Evolutionary conservation across 257 asterid genomes (phyloP).

Genomic region (Phtheirospermum japonicum): DNA sequence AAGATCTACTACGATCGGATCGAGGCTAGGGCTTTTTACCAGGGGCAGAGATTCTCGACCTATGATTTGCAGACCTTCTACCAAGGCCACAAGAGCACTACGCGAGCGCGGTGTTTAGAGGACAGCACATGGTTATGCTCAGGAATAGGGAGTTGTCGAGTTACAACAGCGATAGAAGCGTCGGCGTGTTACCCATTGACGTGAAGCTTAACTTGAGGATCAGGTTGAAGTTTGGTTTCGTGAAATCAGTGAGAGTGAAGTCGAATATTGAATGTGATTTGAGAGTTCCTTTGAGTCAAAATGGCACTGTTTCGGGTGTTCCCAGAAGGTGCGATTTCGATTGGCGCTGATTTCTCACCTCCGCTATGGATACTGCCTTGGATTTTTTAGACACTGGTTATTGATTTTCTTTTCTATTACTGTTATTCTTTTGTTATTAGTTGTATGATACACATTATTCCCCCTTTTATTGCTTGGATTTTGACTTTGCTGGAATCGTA

Average conservation of each 20-base stretch:
- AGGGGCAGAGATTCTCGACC: conserved; percentile 45
- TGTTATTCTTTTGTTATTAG: too few species aligned
- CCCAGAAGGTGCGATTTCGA: conserved; percentile 54
- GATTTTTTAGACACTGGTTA: too few species aligned
- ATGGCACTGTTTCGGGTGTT: conserved; percentile 41
- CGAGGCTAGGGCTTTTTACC: conserved; percentile 63
- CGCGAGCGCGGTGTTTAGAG: conserved; percentile 39
- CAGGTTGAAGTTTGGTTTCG: conserved; percentile 46
- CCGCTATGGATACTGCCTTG: too few species aligned
- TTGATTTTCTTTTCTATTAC: too few species aligned
- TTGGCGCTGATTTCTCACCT: conserved; percentile 57
- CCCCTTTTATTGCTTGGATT: too few species aligned
- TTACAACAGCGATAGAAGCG: conserved; percentile 32
- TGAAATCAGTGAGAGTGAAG: conserved; percentile 47
- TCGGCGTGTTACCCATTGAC: conserved; percentile 44
- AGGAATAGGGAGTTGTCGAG: conserved; percentile 34
- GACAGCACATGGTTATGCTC: conserved; percentile 33
- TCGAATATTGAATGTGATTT: conserved; percentile 71
- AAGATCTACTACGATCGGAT: conserved; percentile 76
- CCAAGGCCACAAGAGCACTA: conserved; percentile 61
- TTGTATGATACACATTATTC: too few species aligned
- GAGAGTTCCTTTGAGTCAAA: conserved; percentile 49
- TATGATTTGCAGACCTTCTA: conserved; percentile 39
- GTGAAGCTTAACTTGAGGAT: conserved; percentile 45
- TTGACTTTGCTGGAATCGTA: too few species aligned